A percentile compares a stretch with the other conserved stretches of the same genome.
Evolutionary conservation across 2,329 filamentous ascomycete genomes (phyloP).

Genomic region (Aspergillus tanneri): DNA sequence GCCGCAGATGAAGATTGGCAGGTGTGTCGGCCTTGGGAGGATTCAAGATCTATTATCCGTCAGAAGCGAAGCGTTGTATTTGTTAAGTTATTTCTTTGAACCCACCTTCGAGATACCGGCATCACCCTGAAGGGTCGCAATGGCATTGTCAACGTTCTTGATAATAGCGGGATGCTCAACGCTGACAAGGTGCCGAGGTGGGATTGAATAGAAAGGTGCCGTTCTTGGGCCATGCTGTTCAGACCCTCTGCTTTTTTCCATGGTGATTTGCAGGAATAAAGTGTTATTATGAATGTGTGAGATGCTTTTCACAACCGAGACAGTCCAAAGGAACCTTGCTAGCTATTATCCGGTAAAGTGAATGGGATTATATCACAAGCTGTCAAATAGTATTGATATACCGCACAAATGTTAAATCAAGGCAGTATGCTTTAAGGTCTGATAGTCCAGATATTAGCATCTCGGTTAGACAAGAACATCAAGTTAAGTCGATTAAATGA

Average conservation of each 20-base stretch:
- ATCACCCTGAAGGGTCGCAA: slow-evolving; percentile 62
- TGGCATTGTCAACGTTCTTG: slow-evolving; percentile 62
- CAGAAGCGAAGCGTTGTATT: not conserved
- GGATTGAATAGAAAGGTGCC: slow-evolving; percentile 53
- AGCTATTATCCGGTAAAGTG: no score
- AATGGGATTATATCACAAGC: no score
- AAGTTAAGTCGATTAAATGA: no score
- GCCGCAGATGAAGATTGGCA: slow-evolving; percentile 72
- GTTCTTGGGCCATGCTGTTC: slow-evolving; percentile 25
- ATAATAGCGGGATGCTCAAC: slow-evolving; percentile 68
- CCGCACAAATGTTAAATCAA: no score
- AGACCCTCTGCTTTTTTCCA: slow-evolving; percentile 20
- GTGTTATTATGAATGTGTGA: no score
- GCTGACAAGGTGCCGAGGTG: slow-evolving; percentile 54
- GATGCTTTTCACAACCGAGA: no score
- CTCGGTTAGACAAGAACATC: no score
- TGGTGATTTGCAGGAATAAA: not conserved
- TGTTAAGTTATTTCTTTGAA: not conserved
- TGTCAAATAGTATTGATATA: no score
- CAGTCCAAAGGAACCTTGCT: no score
- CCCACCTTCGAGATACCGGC: slow-evolving; percentile 54
- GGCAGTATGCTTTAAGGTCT: no score
- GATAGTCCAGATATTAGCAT: no score
- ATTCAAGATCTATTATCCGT: slow-evolving; percentile 45
- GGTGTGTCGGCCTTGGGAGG: slow-evolving; percentile 48